Evolutionary conservation across 768 basidiomycete species (phyloP).

Genomic region (Boletus tylopilopsis): DNA sequence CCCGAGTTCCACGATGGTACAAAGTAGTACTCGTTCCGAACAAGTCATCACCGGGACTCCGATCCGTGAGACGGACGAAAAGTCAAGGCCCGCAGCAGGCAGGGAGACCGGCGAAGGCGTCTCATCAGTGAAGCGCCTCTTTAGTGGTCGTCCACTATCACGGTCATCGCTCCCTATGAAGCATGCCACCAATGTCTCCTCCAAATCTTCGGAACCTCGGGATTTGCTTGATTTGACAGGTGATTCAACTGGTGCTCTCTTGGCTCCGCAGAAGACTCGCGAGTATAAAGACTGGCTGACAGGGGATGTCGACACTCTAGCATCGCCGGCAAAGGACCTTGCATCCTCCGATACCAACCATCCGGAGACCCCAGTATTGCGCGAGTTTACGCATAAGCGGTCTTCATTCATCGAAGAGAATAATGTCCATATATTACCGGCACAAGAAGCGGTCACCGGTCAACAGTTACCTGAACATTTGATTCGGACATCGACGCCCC

Average conservation of each 20-base stretch:
- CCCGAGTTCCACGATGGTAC: constrained; percentile 11
- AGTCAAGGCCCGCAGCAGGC: constrained; percentile 5
- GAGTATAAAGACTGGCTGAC: constrained; percentile 70
- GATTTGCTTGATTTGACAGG: constrained; percentile 19
- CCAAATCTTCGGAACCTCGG: constrained; percentile 33
- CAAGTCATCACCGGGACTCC: constrained; percentile 53
- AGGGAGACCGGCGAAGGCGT: constrained; percentile 15
- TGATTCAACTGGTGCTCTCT: constrained; percentile 3
- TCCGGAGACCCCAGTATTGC: constrained; percentile 47
- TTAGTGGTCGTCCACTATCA: constrained; percentile 22
- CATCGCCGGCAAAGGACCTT: constrained; percentile 17
- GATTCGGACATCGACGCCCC: constrained; percentile 6
- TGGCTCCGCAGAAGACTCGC: constrained; percentile 21
- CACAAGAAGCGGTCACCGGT: constrained; percentile 33
- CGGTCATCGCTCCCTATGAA: constrained; percentile 48
- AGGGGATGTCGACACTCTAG: constrained; percentile 50
- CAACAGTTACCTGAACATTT: constrained; percentile 13
- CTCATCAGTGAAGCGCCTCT: constrained; percentile 14
- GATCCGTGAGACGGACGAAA: constrained; percentile 40
- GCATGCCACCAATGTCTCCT: constrained; percentile 45
- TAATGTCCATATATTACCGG: constrained; percentile 23
- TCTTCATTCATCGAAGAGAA: constrained; percentile 61
- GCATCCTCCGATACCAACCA: constrained; percentile 10
- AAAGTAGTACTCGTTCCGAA: constrained; percentile 49
- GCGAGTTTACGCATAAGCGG: constrained; percentile 70